phyloP scores from a whole-genome alignment of 1,284 basidiomycete species.

The Meripilus lineatus region DNA sequence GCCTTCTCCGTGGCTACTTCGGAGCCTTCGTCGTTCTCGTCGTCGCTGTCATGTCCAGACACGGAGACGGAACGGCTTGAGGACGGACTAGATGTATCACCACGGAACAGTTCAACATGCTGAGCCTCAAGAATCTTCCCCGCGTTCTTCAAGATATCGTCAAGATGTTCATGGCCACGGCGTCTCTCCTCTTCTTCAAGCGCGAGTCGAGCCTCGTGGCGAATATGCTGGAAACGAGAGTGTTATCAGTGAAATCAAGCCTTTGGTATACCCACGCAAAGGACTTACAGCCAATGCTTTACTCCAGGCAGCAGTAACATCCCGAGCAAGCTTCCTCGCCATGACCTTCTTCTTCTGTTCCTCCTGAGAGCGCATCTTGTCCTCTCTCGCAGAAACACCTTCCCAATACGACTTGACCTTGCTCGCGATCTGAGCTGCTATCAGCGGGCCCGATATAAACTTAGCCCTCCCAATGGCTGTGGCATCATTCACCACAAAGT shows the following conservation, averaged over 20 bases:
- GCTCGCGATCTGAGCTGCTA: constrained; percentile 58
- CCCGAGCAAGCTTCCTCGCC: constrained; percentile 66
- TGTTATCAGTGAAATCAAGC: constrained; percentile 6
- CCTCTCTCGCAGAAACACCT: constrained; percentile 56
- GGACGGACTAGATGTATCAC: constrained; percentile 27
- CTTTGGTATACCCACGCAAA: not conserved
- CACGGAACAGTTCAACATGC: constrained; percentile 58
- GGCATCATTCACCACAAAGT: constrained; percentile 45
- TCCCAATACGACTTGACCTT: constrained; percentile 83
- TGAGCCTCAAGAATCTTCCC: constrained; percentile 86
- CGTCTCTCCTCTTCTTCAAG: constrained; percentile 62
- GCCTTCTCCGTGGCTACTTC: not conserved
- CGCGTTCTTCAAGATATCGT: constrained; percentile 88
- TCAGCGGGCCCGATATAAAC: constrained; percentile 42
- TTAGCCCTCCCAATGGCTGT: constrained; percentile 29
- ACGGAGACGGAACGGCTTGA: no score
- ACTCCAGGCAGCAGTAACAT: constrained; percentile 84
- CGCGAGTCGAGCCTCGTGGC: constrained; percentile 58
- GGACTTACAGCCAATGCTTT: constrained; percentile 79
- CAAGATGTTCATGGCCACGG: constrained; percentile 79
- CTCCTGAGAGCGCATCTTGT: constrained; percentile 57
- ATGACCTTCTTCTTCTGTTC: constrained; percentile 65
- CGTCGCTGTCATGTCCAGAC: constrained; percentile 23
- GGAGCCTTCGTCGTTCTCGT: constrained; percentile 19
- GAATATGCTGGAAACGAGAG: constrained; percentile 50